These are phyloP conservation scores for Lichtheimia ornata DNA, from an alignment of 371 early-diverging fungal species.

Conservation along the genomic window DNA sequence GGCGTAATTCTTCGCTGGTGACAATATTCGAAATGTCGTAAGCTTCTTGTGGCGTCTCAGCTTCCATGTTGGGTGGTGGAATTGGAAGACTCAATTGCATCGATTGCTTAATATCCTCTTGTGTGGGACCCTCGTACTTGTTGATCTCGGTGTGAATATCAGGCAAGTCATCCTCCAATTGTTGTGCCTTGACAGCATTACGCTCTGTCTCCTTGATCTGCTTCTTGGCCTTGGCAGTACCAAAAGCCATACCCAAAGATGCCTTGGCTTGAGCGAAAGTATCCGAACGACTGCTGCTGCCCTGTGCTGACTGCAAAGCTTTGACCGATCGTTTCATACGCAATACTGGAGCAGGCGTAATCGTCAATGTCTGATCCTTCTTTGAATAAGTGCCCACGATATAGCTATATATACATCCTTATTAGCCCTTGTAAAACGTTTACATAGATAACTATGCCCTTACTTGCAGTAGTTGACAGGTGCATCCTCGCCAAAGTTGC, in stretches of 20 bases:
- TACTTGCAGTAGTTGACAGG: slow-evolving; percentile 57
- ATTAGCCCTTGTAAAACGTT: neutral
- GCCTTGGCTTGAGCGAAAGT: slow-evolving; percentile 56
- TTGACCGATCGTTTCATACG: slow-evolving; percentile 70
- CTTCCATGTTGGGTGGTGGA: slow-evolving; percentile 69
- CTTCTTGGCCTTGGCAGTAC: slow-evolving; percentile 83
- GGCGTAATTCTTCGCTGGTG: slow-evolving; percentile 31
- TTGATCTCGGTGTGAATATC: slow-evolving; percentile 61
- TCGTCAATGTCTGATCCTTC: slow-evolving; percentile 58
- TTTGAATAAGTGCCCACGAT: slow-evolving; percentile 78
- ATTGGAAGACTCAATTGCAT: slow-evolving; percentile 66
- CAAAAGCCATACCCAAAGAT: slow-evolving; percentile 87
- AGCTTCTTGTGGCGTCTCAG: slow-evolving; percentile 67
- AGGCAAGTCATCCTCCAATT: slow-evolving; percentile 60
- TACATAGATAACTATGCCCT: neutral
- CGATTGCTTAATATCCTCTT: slow-evolving; percentile 52
- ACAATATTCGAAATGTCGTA: slow-evolving; percentile 76
- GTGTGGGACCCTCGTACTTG: slow-evolving; percentile 51
- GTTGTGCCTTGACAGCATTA: slow-evolving; percentile 69
- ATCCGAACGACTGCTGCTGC: slow-evolving; percentile 20
- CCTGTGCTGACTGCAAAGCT: slow-evolving; percentile 39
- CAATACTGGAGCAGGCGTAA: slow-evolving; percentile 70
- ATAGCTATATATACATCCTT: slow-evolving; percentile 51
- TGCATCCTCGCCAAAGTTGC: slow-evolving; percentile 64
- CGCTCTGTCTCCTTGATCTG: slow-evolving; percentile 78